phyloP scores from a whole-genome alignment of 305 asterid genomes.

The Fraxinus xanthoxyloides region DNA sequence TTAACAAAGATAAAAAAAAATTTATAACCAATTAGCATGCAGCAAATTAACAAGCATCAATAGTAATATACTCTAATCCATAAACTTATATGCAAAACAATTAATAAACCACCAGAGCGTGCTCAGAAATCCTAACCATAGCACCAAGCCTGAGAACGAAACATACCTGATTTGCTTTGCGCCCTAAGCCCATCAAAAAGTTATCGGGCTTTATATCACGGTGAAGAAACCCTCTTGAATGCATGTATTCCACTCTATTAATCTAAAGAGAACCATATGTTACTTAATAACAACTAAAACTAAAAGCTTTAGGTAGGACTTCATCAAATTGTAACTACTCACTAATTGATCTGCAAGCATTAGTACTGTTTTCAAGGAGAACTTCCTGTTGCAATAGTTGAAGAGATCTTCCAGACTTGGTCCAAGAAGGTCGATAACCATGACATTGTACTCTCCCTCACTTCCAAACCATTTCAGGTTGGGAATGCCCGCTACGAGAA shows the following conservation, averaged over 20 bases:
- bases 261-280: conserved; percentile 32
- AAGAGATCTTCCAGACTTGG: conserved; percentile 68
- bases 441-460: conserved; percentile 48
- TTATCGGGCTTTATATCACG: conserved; percentile 70
- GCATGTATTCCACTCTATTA: conserved; percentile 57
- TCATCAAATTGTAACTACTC: conserved; percentile 22
- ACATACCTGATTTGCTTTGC: conserved; percentile 65
- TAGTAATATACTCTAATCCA: background rate
- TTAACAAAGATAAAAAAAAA: background rate
- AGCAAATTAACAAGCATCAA: background rate
- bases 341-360: conserved; percentile 70
- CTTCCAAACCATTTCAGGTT: conserved; percentile 57
- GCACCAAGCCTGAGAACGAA: background rate
- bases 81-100: background rate
- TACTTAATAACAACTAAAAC: conserved; percentile 10
- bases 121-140: conserved; percentile 9
- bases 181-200: conserved; percentile 68
- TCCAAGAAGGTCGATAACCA: conserved; percentile 60
- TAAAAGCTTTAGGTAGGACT: conserved; percentile 9
- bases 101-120: background rate
- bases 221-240: conserved; percentile 62
- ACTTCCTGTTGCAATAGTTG: conserved; percentile 56
- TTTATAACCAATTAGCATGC: background rate
- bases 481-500: conserved; percentile 49
- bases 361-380: conserved; percentile 56